Conservation (phyloP, 441 rosid species). For the Mallotus japonicus region DNA sequence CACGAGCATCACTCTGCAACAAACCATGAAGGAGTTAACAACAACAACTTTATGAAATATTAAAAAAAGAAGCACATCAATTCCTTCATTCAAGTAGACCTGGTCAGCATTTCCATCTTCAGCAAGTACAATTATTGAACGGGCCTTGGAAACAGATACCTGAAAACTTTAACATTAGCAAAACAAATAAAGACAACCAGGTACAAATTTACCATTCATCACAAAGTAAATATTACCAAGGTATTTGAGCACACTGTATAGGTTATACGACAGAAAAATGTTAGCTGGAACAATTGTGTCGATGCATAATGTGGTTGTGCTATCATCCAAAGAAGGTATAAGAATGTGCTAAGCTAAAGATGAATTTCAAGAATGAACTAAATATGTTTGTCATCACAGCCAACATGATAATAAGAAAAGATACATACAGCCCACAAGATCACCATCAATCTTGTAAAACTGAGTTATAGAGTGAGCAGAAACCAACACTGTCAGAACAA, state of each 20-base stretch:
- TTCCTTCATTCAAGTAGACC: conserved; percentile 39
- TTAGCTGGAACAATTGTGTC: background rate
- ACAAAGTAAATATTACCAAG: background rate
- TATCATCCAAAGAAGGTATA: background rate
- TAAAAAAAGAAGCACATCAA: conserved; percentile 19
- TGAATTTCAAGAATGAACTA: background rate
- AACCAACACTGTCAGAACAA: background rate
- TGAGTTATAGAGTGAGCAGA: background rate
- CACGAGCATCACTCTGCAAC: conserved; percentile 74
- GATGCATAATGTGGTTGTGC: background rate
- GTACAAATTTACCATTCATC: conserved; percentile 3
- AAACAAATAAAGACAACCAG: conserved; percentile 9
- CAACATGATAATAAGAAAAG: background rate
- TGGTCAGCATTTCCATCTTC: conserved; percentile 84
- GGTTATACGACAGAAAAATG: background rate
- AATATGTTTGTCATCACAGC: background rate
- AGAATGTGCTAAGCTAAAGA: background rate
- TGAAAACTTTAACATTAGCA: conserved; percentile 31
- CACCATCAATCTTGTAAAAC: too few species aligned
- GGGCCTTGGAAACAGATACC: conserved; percentile 80
- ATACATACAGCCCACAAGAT: background rate
- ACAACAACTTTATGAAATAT: conserved; percentile 23
- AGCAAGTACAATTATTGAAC: conserved; percentile 71
- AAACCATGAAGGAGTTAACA: conserved; percentile 26
- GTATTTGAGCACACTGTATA: background rate